These are phyloP conservation scores for Yarrowia hollandica DNA, from an alignment of 805 yeast genomes.

Conservation along the genomic window DNA sequence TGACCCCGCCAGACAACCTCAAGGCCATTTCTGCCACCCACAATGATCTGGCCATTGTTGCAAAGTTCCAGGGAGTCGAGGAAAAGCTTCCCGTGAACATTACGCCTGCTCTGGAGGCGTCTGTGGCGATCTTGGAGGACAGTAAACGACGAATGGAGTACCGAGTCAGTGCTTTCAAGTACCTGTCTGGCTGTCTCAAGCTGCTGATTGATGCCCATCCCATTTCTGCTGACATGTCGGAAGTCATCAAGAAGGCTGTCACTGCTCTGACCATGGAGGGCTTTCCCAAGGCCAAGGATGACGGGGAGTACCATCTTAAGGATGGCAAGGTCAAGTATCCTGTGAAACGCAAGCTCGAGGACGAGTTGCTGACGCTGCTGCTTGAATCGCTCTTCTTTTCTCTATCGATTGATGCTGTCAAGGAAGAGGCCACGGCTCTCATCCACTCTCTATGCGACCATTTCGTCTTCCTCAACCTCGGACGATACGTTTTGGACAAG, in stretches of 20 bases:
- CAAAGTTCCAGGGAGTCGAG: slow-evolving; percentile 68
- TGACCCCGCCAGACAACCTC: slow-evolving; percentile 72
- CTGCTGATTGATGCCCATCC: slow-evolving; percentile 62
- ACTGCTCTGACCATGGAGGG: slow-evolving; percentile 41
- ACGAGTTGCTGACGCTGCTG: slow-evolving; percentile 62
- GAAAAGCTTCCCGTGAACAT: slow-evolving; percentile 68
- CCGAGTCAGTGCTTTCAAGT: slow-evolving; percentile 73
- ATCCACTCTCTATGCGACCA: slow-evolving; percentile 73
- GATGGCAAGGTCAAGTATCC: slow-evolving; percentile 34
- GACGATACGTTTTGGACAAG: slow-evolving; percentile 68
- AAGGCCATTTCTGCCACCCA: slow-evolving; percentile 48
- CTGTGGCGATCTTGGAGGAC: slow-evolving; percentile 72
- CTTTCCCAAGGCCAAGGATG: slow-evolving; percentile 45
- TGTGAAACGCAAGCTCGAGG: slow-evolving; percentile 44
- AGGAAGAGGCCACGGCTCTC: slow-evolving; percentile 63
- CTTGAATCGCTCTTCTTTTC: slow-evolving; percentile 74
- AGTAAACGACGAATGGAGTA: slow-evolving; percentile 58
- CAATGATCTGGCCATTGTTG: slow-evolving; percentile 65
- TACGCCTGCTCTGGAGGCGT: slow-evolving; percentile 80
- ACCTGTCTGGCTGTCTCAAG: slow-evolving; percentile 63
- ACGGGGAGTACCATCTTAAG: slow-evolving; percentile 31
- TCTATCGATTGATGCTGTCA: slow-evolving; percentile 68
- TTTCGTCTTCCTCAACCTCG: slow-evolving; percentile 72
- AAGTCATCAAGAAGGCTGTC: slow-evolving; percentile 33
- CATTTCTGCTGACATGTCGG: slow-evolving; percentile 47